These are phyloP conservation scores for Spizellomyces punctatus DNA, from an alignment of 192 early-diverging fungal species.

Conservation along the genomic window DNA sequence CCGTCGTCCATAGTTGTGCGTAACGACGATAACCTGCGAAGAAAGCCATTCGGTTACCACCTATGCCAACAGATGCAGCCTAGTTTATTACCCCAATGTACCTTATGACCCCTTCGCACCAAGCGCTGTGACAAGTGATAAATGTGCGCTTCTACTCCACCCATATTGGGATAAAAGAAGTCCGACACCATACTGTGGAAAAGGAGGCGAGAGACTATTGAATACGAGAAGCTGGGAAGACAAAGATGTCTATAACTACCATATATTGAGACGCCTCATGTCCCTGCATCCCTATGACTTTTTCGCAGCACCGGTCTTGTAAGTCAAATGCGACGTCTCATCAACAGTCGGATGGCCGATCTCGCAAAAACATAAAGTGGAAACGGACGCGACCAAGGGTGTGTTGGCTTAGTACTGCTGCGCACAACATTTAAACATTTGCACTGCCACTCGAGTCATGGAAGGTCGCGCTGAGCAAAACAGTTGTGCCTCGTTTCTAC, in stretches of 20 bases:
- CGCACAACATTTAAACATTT: too few relatives aligned
- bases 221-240: background rate
- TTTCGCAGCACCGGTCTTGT: background rate
- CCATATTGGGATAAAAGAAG: constrained; percentile 97
- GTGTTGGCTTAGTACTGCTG: too few relatives aligned
- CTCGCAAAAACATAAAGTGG: too few relatives aligned
- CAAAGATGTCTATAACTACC: background rate
- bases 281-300: background rate
- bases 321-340: background rate
- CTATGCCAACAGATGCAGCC: background rate
- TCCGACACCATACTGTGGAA: constrained; percentile 83
- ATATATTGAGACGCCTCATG: constrained; percentile 1
- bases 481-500: too few relatives aligned
- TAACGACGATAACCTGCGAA: constrained; percentile 80
- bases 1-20: constrained; percentile 80
- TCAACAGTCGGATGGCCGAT: too few relatives aligned
- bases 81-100: constrained; percentile 15
- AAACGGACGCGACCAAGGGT: too few relatives aligned
- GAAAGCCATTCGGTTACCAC: background rate
- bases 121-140: constrained; percentile 89
- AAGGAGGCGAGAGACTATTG: background rate
- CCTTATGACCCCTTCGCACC: constrained; percentile 91
- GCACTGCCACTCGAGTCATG: too few relatives aligned
- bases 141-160: constrained; percentile 94
- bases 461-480: too few relatives aligned